These are phyloP conservation scores for Fusarium subtropicale DNA, from an alignment of 2,329 filamentous ascomycete genomes.

Conservation along the genomic window DNA sequence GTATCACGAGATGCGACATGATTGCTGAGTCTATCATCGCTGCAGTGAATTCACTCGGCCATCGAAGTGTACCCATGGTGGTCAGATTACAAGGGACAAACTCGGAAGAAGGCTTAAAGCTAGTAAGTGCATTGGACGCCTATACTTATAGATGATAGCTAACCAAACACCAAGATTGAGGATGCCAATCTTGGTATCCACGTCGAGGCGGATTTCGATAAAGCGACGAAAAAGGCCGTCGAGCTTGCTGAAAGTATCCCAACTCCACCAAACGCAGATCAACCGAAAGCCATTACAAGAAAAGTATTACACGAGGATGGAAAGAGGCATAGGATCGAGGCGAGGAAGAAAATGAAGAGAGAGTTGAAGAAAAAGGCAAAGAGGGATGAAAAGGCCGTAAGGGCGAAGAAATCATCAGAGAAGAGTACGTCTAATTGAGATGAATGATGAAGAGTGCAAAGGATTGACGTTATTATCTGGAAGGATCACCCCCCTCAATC, in stretches of 20 bases:
- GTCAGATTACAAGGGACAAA: constrained; percentile 62
- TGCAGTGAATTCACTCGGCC: constrained; percentile 53
- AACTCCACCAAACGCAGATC: background rate
- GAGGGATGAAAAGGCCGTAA: background rate
- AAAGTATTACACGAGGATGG: background rate
- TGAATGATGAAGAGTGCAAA: background rate
- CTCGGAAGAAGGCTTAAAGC: constrained; percentile 53
- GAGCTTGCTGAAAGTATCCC: constrained; percentile 41
- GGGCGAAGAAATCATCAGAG: background rate
- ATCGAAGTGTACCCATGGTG: constrained; percentile 56
- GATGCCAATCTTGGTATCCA: constrained; percentile 52
- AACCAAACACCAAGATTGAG: constrained; percentile 46
- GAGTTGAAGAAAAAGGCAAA: background rate
- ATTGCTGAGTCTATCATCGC: constrained; percentile 62
- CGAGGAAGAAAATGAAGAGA: background rate
- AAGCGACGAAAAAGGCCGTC: constrained; percentile 51
- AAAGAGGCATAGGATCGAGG: background rate
- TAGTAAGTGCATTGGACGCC: constrained; percentile 48
- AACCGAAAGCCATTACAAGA: background rate
- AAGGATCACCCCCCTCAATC: too few relatives aligned
- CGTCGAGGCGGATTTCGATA: constrained; percentile 56
- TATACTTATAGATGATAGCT: rapidly evolving
- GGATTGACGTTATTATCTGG: background rate
- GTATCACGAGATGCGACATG: constrained; percentile 63
- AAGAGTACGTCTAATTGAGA: background rate